These are phyloP conservation scores for Mycena rebaudengoi DNA, from an alignment of 768 basidiomycete genomes.

Conservation along the genomic window DNA sequence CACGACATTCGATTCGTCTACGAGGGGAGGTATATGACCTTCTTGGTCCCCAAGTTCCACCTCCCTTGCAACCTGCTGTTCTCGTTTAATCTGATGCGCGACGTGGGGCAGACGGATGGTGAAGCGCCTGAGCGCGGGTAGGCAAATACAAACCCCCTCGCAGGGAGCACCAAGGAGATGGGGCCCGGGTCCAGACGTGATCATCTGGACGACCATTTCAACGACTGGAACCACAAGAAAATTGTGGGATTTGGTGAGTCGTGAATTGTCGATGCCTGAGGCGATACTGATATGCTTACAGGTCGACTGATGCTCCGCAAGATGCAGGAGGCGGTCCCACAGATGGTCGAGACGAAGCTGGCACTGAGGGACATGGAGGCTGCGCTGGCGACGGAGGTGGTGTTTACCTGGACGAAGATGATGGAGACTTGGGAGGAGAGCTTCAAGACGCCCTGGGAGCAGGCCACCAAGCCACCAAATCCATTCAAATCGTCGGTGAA, in stretches of 20 bases:
- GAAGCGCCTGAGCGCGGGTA: constrained; percentile 44
- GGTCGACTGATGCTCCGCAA: background rate
- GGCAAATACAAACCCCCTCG: constrained; percentile 37
- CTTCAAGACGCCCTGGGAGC: too few species aligned
- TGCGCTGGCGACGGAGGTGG: background rate
- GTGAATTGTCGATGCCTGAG: too few species aligned
- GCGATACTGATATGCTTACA: too few species aligned
- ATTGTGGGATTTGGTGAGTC: constrained; percentile 3
- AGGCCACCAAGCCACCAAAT: background rate
- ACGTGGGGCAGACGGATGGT: constrained; percentile 45
- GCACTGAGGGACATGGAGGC: background rate
- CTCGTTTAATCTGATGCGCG: constrained; percentile 35
- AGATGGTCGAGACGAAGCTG: background rate
- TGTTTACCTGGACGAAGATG: background rate
- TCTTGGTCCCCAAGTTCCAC: constrained; percentile 38
- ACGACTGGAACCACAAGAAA: constrained; percentile 19
- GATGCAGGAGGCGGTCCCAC: background rate
- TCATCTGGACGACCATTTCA: constrained; percentile 9
- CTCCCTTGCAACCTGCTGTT: constrained; percentile 23
- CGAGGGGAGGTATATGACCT: background rate
- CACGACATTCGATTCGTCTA: background rate
- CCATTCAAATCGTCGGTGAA: background rate
- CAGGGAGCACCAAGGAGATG: constrained; percentile 50
- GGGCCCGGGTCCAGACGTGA: constrained; percentile 27
- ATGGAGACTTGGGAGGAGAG: constrained; percentile 3